phyloP scores from a whole-genome alignment of 768 basidiomycete genomes.

The Albatrellus ellisii region DNA sequence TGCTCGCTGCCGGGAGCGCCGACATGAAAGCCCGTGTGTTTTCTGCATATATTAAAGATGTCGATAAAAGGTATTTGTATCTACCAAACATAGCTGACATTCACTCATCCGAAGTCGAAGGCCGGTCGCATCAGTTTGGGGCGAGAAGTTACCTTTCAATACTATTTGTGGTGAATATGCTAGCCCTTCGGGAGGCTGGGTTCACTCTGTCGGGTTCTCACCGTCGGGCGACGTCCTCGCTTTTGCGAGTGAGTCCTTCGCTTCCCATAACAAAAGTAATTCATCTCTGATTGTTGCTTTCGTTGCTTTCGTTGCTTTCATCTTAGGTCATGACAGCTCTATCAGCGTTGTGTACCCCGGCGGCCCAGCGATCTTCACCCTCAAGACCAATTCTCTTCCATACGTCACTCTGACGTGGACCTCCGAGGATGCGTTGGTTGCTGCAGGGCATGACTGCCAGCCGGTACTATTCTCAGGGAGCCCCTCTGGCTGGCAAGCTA shows the following conservation, averaged over 20 bases:
- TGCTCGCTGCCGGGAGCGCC: conserved; percentile 93
- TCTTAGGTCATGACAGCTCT: conserved; percentile 84
- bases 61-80: conserved; percentile 67
- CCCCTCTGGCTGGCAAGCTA: conserved; percentile 62
- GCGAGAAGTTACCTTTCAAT: conserved; percentile 96
- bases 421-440: conserved; percentile 68
- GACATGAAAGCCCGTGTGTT: conserved; percentile 98
- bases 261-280: neutral
- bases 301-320: conserved; percentile 1
- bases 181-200: conserved; percentile 91
- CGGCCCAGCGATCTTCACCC: conserved; percentile 55
- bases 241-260: conserved; percentile 63
- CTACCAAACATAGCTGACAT: too few relatives aligned
- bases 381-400: conserved; percentile 71
- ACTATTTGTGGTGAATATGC: conserved; percentile 92
- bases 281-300: too few relatives aligned
- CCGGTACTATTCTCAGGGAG: conserved; percentile 77
- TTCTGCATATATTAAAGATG: conserved; percentile 97
- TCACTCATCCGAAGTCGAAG: conserved; percentile 24
- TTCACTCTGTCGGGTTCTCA: conserved; percentile 91
- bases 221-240: conserved; percentile 92
- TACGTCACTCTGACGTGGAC: conserved; percentile 80
- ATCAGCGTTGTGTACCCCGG: conserved; percentile 87
- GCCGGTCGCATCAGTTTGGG: conserved; percentile 86
- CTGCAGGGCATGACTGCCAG: conserved; percentile 97